Conservation (phyloP, 2,329 filamentous ascomycete genomes). For the Alternaria sp. region DNA sequence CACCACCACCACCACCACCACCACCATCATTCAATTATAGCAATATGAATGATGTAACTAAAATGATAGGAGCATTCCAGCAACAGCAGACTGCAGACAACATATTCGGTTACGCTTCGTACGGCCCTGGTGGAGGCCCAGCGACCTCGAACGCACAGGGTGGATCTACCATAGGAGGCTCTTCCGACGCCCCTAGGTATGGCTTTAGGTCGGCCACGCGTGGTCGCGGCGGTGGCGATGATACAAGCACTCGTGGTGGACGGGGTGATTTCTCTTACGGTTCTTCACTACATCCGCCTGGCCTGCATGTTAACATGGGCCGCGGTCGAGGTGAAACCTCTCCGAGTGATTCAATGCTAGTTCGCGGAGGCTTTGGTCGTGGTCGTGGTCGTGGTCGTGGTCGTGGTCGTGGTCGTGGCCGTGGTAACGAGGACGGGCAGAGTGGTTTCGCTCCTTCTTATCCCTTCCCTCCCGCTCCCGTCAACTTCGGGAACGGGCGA, state of each 20-base stretch:
- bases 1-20: background rate
- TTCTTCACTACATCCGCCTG: background rate
- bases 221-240: slow-evolving; percentile 1
- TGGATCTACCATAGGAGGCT: background rate
- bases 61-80: background rate
- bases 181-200: slow-evolving; percentile 5
- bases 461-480: background rate
- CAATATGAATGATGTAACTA: too few relatives aligned
- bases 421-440: background rate
- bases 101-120: background rate
- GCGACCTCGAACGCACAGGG: background rate
- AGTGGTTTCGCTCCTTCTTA: background rate
- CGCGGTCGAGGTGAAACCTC: background rate
- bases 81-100: background rate
- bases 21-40: background rate
- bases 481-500: background rate
- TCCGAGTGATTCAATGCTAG: background rate
- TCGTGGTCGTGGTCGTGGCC: slow-evolving; percentile 7
- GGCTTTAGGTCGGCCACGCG: slow-evolving; percentile 14
- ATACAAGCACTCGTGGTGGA: slow-evolving; percentile 1
- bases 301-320: background rate
- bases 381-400: slow-evolving; percentile 11
- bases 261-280: background rate
- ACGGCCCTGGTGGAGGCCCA: background rate
- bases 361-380: background rate